Evolutionary conservation across 2,329 filamentous ascomycete species (phyloP), one percentile per base, ranked within the genome.

Genomic region (Fusarium xylarioides): DNA sequence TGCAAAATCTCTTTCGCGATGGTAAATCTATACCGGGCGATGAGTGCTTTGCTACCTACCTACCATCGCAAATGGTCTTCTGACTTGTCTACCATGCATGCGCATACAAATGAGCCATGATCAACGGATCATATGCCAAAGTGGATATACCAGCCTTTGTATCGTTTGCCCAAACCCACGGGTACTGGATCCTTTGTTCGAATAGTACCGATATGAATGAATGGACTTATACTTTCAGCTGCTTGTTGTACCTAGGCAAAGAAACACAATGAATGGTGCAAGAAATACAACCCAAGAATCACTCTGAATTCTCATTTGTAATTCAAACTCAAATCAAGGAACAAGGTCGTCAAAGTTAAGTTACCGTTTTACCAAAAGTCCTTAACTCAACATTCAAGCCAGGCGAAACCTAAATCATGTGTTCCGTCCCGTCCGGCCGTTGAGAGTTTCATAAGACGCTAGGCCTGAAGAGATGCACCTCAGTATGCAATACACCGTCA

Each of bases 301-400:
- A 55, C 21, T 19, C 11, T 19, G 7, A 11, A 18, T 28, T 19
- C 15, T 37, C 37, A 40, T 53, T 53, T 14, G 10, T 15, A 11
- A 43, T 14, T 10, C n/a, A 40, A 11, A 28, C 34, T n/a, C 21
- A 23, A 43, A n/a, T 19, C 52, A 40, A 30, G 38, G n/a, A 37
- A 37, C 23, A 21, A 67, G 28, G 58, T 18, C 30, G 28, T 37
- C n/a, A 26, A 47, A 47, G 42, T 26, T 53, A 43, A 43, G 14
- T 47, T 28, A 40, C 26, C n/a, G 34, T 42, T 47, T 52, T 49
- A 2, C n/a, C 43, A 30, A 28, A 46, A 21, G 40, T 28, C 11
- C 32, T n/a, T 30, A 44, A 47, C 40, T 67, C 38, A 59, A 70
- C 44, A 46, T 42, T 18, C 46, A 65, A 54, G n/a, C 42, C 65